Evolutionary conservation across 2,329 filamentous ascomycete genomes (phyloP).

Genomic region (Beauveria sp.): DNA sequence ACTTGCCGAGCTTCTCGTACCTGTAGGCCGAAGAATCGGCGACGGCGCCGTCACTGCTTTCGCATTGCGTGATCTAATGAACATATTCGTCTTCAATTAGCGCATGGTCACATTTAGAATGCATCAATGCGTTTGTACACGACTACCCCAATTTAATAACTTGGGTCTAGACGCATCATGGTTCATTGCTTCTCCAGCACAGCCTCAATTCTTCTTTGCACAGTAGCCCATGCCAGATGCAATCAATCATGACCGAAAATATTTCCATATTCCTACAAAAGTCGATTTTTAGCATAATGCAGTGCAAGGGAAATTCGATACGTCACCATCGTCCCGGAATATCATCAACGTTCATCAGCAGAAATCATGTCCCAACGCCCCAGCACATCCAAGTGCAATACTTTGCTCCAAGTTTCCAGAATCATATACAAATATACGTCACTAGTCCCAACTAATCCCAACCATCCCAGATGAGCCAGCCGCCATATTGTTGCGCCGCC

Average conservation of each 20-base stretch:
- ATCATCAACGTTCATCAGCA: not conserved
- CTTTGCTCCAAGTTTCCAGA: not conserved
- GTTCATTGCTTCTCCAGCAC: not conserved
- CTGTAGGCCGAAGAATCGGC: too few relatives aligned
- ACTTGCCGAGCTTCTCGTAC: too few relatives aligned
- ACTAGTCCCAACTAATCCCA: conserved; percentile 24
- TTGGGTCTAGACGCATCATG: not conserved
- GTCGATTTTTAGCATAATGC: not conserved
- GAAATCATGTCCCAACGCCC: not conserved
- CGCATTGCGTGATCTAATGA: too few relatives aligned
- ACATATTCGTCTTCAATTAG: too few relatives aligned
- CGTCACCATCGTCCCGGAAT: not conserved
- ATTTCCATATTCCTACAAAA: not conserved
- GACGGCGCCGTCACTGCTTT: too few relatives aligned
- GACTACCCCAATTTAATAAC: too few relatives aligned
- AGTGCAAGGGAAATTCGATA: not conserved
- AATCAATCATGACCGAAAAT: not conserved
- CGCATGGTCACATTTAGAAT: too few relatives aligned
- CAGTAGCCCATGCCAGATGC: not conserved
- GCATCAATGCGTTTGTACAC: too few relatives aligned
- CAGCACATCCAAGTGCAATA: not conserved
- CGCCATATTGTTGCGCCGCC: conserved; percentile 22
- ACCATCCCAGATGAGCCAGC: conserved; percentile 33
- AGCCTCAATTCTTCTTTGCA: not conserved
- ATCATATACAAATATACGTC: not conserved